These are phyloP conservation scores for Tolypocladium endophyticum DNA, from an alignment of 2,329 filamentous ascomycete genomes.

Conservation along the genomic window DNA sequence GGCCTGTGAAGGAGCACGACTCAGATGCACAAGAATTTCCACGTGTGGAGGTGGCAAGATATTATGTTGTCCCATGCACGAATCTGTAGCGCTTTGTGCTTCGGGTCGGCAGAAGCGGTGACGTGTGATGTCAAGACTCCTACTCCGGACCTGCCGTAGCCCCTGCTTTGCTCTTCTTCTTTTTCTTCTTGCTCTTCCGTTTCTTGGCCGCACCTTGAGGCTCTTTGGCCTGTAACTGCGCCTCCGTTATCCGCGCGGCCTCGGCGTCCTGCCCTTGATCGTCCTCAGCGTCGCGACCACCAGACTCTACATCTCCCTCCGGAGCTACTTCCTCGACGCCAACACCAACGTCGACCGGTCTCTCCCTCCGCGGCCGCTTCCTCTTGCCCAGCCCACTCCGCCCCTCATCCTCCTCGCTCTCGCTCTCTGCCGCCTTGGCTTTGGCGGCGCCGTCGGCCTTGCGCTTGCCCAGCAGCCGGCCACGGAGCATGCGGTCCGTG, in stretches of 20 bases:
- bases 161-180: constrained; percentile 1
- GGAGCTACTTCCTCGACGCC: neutral
- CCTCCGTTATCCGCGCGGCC: neutral
- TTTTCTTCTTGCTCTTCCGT: constrained; percentile 16
- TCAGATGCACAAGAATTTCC: neutral
- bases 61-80: neutral
- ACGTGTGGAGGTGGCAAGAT: neutral
- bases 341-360: neutral
- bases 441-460: constrained; percentile 2
- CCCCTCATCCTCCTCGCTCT: constrained; percentile 25
- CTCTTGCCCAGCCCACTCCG: constrained; percentile 26
- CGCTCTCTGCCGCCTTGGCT: constrained; percentile 15
- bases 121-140: neutral
- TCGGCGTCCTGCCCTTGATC: neutral
- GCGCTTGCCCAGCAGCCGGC: constrained; percentile 16
- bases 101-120: neutral
- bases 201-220: constrained; percentile 1
- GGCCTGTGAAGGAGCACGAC: neutral
- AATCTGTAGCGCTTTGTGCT: neutral
- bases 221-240: neutral
- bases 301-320: neutral
- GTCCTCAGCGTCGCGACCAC: neutral
- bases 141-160: neutral
- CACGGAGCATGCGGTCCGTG: constrained; percentile 18
- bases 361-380: constrained; percentile 18